Evolutionary conservation across 148 eudicot genomes (phyloP), one percentile per base, ranked within the genome.

Genomic region (Diospyros kaki): DNA sequence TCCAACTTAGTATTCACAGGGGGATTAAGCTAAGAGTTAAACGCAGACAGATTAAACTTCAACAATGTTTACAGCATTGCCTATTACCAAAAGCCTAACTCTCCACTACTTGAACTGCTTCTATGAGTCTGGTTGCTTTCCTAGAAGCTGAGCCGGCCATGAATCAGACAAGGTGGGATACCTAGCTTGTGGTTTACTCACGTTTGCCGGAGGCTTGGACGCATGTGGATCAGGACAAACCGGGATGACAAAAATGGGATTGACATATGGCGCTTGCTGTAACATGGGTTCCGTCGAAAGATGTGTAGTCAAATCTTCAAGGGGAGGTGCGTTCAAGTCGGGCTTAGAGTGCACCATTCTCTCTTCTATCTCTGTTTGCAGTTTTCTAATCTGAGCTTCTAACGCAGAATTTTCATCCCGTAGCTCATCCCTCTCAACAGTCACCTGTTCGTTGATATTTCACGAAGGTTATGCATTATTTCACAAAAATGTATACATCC

Each of bases 171-270:
- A 75, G 1, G 91, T 82, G 4, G 97, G 97, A 79, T 93, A 93
- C 75, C 98, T 83, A 42, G 98, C 83, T 73, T 84, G 89, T 42
- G 97, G 98, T 80, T 91, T 93, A 77, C 91, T 89, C 76, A 91
- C 89, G 53, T 70, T 55, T 46, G 91, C 76, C 4, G 85, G 58
- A 60, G 84, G 79, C 53, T 75, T 75, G 39, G 82, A n/a, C 42
- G 71, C 45, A 13, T 87, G 85, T 52, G 76, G 28, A 71, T 85
- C 82, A 52, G 88, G 78, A 52, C 82, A 80, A 9, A 87, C 66
- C 3, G 97, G 90, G 66, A 89, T 82, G n/a, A 91, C 86, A 45
- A 81, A 87, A 13, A 89, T 68, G 18, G 97, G 94, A 61, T 85
- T 88, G 3, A 80, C 79, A 42, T 76, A 53, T 6, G 84, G 91